Conservation (phyloP, 768 basidiomycete species). For the Favolaschia claudopus region DNA sequence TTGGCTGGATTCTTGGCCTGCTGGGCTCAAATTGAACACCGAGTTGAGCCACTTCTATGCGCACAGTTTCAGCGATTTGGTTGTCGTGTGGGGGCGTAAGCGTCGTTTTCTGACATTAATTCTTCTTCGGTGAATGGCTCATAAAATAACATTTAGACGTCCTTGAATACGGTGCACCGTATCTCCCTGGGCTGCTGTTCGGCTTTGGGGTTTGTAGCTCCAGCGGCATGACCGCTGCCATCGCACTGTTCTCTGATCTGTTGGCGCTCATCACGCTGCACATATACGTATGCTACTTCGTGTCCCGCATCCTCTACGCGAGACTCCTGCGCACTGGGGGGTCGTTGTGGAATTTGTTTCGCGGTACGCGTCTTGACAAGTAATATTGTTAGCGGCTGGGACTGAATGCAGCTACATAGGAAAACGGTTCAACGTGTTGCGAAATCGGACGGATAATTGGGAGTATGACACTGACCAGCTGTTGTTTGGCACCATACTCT, state of each 20-base stretch:
- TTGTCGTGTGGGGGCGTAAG: conserved; percentile 79
- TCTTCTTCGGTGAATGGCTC: neutral
- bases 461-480: conserved; percentile 94
- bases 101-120: conserved; percentile 18
- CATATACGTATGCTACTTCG: conserved; percentile 71
- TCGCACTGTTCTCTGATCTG: conserved; percentile 73
- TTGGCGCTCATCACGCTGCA: conserved; percentile 75
- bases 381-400: neutral
- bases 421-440: conserved; percentile 86
- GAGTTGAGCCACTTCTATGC: conserved; percentile 89
- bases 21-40: conserved; percentile 94
- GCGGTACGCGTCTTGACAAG: conserved; percentile 57
- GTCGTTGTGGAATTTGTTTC: conserved; percentile 89
- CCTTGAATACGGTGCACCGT: conserved; percentile 34
- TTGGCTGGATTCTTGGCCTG: conserved; percentile 97
- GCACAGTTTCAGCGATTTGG: conserved; percentile 69
- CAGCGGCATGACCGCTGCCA: conserved; percentile 66
- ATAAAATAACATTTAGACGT: conserved; percentile 29
- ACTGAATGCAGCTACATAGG: conserved; percentile 52
- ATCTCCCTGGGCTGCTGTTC: conserved; percentile 42
- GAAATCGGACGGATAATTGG: conserved; percentile 89
- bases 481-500: conserved; percentile 90
- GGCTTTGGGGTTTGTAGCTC: conserved; percentile 43
- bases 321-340: conserved; percentile 63
- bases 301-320: conserved; percentile 68